phyloP scores from a whole-genome alignment of 2,329 filamentous ascomycete genomes.

The Tolypocladium album region DNA sequence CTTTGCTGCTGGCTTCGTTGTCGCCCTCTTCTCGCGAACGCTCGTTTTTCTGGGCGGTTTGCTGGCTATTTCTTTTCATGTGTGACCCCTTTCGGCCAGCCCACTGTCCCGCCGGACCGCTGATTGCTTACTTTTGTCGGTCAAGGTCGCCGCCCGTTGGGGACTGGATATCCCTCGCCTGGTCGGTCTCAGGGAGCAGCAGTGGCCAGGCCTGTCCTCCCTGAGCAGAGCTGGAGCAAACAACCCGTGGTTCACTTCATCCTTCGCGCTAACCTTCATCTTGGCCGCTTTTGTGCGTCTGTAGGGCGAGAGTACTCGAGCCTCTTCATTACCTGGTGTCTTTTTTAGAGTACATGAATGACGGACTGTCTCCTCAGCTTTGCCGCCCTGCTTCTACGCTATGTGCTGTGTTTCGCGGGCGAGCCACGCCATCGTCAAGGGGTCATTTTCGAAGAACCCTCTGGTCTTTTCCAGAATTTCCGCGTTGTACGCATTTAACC shows the following conservation, averaged over 20 bases:
- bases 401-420: conserved; percentile 72
- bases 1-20: conserved; percentile 50
- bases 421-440: conserved; percentile 67
- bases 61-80: conserved; percentile 52
- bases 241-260: conserved; percentile 54
- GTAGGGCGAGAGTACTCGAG: conserved; percentile 15
- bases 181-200: conserved; percentile 23
- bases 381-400: conserved; percentile 6
- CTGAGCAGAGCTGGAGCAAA: conserved; percentile 40
- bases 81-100: conserved; percentile 22
- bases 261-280: conserved; percentile 64
- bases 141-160: conserved; percentile 30
- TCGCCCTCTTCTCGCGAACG: conserved; percentile 61
- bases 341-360: not conserved
- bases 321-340: not conserved
- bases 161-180: conserved; percentile 29
- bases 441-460: conserved; percentile 62
- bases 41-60: conserved; percentile 58
- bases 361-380: not conserved
- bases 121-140: not conserved
- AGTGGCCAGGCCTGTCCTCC: conserved; percentile 21
- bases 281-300: conserved; percentile 44
- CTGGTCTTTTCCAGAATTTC: conserved; percentile 77
- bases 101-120: not conserved
- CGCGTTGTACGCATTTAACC: conserved; percentile 78